Evolutionary conservation across 805 yeast species (phyloP), one percentile per base, ranked within the genome.

Genomic region (Yamadazyma sp.): DNA sequence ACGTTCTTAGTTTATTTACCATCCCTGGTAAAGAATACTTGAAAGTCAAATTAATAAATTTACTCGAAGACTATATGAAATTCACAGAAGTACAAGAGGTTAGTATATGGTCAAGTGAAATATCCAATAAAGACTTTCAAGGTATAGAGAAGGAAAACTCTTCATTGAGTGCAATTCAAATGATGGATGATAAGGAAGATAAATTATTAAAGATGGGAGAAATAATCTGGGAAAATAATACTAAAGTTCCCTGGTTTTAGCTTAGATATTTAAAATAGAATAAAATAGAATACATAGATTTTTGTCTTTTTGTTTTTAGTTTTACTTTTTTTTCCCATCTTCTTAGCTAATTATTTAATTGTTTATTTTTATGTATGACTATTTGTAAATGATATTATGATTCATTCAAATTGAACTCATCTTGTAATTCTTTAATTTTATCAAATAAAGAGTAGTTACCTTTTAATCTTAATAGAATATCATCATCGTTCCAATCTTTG

Each of bases 171-270:
- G 71, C 72, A 11, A 43, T 61, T 8, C 49, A 55, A 30, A 47
- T 60, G 35, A 47, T 53, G 36, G 48, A 52, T 28, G 42, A 37
- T 4, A 37, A 27, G 1, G 66, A 62, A n/a, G 53, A 63, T 27
- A 31, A 43, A 5, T 38, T 45, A 28, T 43, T 65, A 31, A 25
- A 35, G 22, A 37, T 28, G 5, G 63, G 65, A 2, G 41, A 55
- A 2, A 36, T 64, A 15, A 42, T 64, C 8, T 67, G 73, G 73
- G 72, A 62, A 38, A 58, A 58, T 31, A 67, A 67, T 42, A 60
- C 52, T 35, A 67, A 67, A 44, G 45, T 67, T 25, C 62, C 70
- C 7, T 67, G 73, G 73, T 66, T 65, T 42, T 67, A 45, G 40
- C 22, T 4, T 22, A n/a, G n/a, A n/a, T n/a, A n/a, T n/a, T n/a